phyloP scores from a whole-genome alignment of 495 filamentous ascomycete genomes.

The Podospora fimiseda region DNA sequence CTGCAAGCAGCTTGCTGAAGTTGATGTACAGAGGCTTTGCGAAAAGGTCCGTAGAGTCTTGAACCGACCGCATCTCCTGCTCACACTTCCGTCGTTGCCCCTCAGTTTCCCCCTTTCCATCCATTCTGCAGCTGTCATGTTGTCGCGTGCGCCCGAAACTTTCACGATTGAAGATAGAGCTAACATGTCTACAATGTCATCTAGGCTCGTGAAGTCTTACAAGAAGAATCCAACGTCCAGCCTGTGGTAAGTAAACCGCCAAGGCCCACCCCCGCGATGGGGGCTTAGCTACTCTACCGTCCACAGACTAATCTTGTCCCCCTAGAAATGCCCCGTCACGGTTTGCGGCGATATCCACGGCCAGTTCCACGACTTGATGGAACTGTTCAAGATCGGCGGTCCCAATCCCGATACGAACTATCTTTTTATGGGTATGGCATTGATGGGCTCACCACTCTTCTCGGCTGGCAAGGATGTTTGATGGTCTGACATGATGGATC shows the following conservation, averaged over 20 bases:
- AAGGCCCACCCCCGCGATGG: neutral
- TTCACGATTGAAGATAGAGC: constrained; percentile 1
- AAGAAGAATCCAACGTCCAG: constrained; percentile 97
- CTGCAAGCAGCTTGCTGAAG: constrained; percentile 95
- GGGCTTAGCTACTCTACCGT: neutral
- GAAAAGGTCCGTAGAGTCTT: constrained; percentile 82
- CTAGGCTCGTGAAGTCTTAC: constrained; percentile 90
- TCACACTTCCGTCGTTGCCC: neutral
- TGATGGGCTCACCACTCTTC: neutral
- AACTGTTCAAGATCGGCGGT: constrained; percentile 87
- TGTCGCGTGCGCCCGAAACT: neutral
- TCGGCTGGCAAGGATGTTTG: neutral
- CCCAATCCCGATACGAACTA: constrained; percentile 93
- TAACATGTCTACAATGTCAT: constrained; percentile 8
- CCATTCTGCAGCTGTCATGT: neutral
- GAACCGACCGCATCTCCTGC: no score
- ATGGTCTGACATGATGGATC: constrained; percentile 13
- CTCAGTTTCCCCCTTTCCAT: neutral
- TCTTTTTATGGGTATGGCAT: constrained; percentile 77
- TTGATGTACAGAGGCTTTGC: constrained; percentile 91
- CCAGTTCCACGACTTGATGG: constrained; percentile 92
- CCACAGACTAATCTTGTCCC: constrained; percentile 8
- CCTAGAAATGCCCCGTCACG: constrained; percentile 86
- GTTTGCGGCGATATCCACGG: constrained; percentile 93
- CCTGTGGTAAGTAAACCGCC: constrained; percentile 71